These are phyloP conservation scores for Zygosaccharomyces sapae DNA, from an alignment of 1,139 yeast genomes.

Conservation along the genomic window DNA sequence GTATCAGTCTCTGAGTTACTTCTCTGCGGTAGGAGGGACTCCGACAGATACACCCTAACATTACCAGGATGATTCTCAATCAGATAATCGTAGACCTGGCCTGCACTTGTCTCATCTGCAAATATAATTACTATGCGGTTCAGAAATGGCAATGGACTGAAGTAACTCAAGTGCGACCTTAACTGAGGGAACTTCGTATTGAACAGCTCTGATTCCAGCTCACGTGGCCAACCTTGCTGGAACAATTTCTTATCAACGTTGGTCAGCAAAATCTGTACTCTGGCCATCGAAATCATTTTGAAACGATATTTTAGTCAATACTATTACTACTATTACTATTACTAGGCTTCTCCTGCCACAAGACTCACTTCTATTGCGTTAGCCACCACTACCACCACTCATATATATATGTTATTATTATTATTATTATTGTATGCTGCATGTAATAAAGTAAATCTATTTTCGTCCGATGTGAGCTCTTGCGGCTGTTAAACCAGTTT, in stretches of 20 bases:
- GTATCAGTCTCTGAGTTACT: slow-evolving; percentile 23
- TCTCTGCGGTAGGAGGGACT: slow-evolving; percentile 23
- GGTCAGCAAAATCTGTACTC: slow-evolving; percentile 32
- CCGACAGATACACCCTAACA: slow-evolving; percentile 29
- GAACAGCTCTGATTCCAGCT: slow-evolving; percentile 26
- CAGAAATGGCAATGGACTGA: slow-evolving; percentile 33
- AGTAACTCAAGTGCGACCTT: slow-evolving; percentile 25
- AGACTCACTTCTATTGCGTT: no score
- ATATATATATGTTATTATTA: not conserved
- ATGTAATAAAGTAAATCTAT: not conserved
- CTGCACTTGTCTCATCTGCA: slow-evolving; percentile 26
- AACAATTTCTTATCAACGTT: slow-evolving; percentile 30
- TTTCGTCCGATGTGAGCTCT: not conserved
- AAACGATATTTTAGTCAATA: no score
- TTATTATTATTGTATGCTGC: not conserved
- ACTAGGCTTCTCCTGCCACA: no score
- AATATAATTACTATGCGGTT: slow-evolving; percentile 33
- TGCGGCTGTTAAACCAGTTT: not conserved
- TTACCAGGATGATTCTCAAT: slow-evolving; percentile 10
- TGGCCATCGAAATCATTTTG: slow-evolving; percentile 10
- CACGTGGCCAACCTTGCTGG: slow-evolving; percentile 27
- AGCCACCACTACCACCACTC: no score
- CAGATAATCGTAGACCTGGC: slow-evolving; percentile 22
- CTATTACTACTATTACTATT: no score
- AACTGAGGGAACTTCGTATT: slow-evolving; percentile 24